Evolutionary conservation across 768 basidiomycete genomes (phyloP).

Genomic region (Brasilioporus rufonigricans): DNA sequence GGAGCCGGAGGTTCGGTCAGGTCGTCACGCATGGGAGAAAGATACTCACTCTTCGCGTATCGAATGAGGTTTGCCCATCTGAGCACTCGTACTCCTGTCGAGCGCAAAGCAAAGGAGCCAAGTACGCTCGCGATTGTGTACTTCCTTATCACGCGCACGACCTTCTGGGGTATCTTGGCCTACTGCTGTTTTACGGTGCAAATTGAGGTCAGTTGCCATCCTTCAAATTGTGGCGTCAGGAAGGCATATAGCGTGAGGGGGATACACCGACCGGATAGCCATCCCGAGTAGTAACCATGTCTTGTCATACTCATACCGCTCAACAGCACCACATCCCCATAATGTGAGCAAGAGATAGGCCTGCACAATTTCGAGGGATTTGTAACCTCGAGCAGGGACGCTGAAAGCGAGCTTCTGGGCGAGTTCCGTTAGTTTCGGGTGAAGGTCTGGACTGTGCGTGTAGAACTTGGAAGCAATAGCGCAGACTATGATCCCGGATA

Average conservation of each 20-base stretch:
- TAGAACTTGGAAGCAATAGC: conserved; percentile 95
- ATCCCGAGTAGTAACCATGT: conserved; percentile 91
- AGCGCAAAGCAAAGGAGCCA: conserved; percentile 89
- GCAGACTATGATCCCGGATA: conserved; percentile 59
- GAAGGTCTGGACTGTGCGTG: conserved; percentile 74
- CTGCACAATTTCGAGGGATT: conserved; percentile 93
- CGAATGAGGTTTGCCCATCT: conserved; percentile 95
- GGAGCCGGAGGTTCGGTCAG: background rate
- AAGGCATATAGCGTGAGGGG: background rate
- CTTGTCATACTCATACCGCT: conserved; percentile 94
- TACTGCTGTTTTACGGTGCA: conserved; percentile 80
- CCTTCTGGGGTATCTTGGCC: conserved; percentile 77
- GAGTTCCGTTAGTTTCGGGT: conserved; percentile 73
- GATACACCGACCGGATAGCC: conserved; percentile 62
- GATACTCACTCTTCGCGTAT: conserved; percentile 86
- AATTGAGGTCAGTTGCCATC: conserved; percentile 94
- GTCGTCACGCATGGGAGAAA: background rate
- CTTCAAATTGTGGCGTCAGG: conserved; percentile 38
- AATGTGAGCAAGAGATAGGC: conserved; percentile 86
- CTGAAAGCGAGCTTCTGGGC: conserved; percentile 87
- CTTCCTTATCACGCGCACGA: conserved; percentile 73
- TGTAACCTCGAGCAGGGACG: conserved; percentile 83
- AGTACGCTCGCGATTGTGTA: conserved; percentile 91
- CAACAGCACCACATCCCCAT: conserved; percentile 94
- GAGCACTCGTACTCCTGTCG: conserved; percentile 88